phyloP scores from a whole-genome alignment of 2,329 filamentous ascomycete species.

The Penicillium decumbens region DNA sequence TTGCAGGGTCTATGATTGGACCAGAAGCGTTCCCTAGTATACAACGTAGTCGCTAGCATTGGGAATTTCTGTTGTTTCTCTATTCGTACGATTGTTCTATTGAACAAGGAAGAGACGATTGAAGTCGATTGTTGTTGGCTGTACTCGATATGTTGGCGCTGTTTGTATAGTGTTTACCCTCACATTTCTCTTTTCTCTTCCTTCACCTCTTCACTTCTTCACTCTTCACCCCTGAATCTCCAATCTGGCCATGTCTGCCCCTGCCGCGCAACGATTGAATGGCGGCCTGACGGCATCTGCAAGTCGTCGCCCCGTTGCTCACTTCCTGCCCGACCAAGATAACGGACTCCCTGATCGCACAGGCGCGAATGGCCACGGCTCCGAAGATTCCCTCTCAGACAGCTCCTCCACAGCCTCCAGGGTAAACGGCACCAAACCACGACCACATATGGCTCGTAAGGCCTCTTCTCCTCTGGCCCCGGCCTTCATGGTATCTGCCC shows the following conservation, averaged over 20 bases:
- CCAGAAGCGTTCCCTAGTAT: conserved; percentile 12
- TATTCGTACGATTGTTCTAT: not conserved
- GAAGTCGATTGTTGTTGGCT: not conserved
- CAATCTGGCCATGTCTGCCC: conserved; percentile 11
- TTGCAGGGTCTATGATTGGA: conserved; percentile 15
- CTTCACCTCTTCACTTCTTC: not conserved
- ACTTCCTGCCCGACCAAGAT: conserved; percentile 23
- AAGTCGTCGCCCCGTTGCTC: conserved; percentile 28
- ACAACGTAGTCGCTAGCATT: conserved; percentile 19
- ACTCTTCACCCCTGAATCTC: conserved; percentile 12
- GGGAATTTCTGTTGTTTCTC: not conserved
- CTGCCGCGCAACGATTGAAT: conserved; percentile 27
- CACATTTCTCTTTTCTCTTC: not conserved
- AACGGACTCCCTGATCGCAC: conserved; percentile 18
- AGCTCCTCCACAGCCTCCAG: conserved; percentile 28
- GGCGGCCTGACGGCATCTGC: conserved; percentile 28
- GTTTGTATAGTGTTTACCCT: not conserved
- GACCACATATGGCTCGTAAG: conserved; percentile 30
- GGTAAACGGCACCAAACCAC: conserved; percentile 5
- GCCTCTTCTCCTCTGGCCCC: conserved; percentile 64
- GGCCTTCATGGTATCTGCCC: conserved; percentile 95
- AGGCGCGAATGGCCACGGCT: conserved; percentile 12
- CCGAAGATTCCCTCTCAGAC: conserved; percentile 26
- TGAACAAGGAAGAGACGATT: not conserved
- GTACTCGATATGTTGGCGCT: not conserved